Percentiles rank a stretch among this genome's conserved stretches.
Conservation (phyloP, 2,329 filamentous ascomycete species). For the Dothideomycetes sp. region DNA sequence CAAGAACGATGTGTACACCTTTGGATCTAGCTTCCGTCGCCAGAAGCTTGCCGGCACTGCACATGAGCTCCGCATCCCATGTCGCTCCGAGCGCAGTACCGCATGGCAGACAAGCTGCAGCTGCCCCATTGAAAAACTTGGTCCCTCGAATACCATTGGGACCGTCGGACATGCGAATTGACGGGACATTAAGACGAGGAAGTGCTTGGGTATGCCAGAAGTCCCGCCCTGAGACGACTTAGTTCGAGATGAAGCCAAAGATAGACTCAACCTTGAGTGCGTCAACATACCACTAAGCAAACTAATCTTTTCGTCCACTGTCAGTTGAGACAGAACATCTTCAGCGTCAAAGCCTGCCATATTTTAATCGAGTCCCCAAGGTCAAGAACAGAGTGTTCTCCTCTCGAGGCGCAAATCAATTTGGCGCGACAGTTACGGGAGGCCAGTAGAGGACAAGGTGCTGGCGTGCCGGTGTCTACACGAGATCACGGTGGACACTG, state of each 20-base stretch:
- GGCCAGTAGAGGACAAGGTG: no score
- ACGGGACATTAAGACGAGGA: slow-evolving; percentile 1
- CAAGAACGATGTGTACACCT: slow-evolving; percentile 62
- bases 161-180: slow-evolving; percentile 37
- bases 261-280: background rate
- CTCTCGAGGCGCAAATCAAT: no score
- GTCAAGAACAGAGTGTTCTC: no score
- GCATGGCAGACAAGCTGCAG: slow-evolving; percentile 66
- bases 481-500: no score
- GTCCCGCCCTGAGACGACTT: background rate
- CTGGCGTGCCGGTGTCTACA: no score
- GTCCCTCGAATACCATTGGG: slow-evolving; percentile 59
- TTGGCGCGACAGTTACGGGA: no score
- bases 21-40: slow-evolving; percentile 62
- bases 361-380: no score
- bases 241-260: background rate
- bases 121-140: slow-evolving; percentile 52
- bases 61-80: slow-evolving; percentile 62
- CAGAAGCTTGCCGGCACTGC: slow-evolving; percentile 58
- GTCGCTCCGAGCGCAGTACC: slow-evolving; percentile 68
- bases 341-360: slow-evolving; percentile 15
- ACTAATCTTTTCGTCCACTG: slow-evolving; percentile 18
- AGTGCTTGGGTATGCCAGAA: slow-evolving; percentile 1
- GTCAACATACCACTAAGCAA: background rate
- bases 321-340: slow-evolving; percentile 16